Base-by-base conservation (phyloP, 257 asterid genomes). In the Jaltomata sinuosa region DNA sequence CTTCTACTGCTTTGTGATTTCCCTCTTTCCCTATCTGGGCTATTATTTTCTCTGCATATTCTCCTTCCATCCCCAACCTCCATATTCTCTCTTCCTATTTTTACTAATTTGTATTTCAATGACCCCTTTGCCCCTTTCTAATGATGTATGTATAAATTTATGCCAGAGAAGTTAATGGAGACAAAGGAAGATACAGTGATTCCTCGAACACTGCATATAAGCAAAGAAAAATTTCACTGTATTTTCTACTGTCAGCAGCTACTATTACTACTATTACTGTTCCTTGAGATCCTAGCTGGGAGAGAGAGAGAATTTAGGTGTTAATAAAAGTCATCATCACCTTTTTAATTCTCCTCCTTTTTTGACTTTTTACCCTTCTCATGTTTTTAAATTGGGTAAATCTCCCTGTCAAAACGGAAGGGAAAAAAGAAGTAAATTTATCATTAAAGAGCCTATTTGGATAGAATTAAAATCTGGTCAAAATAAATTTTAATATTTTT, bases 11-110 rank as follows among this genome's bases (percentile, higher is more conserved):
- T 84, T 87, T 14, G 82, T 38, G 76, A 84, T 59, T 8, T 81
- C 61, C 40, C 61, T 76, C 61, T 88, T 42, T 78, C 74, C 29
- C 71, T 87, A 36, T 74, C 94, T 11, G 93, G 91, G 22, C 89
- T 87, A 84, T 52, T 87, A 84, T 52, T 80, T 16, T 87, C 90
- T 87, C 89, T 89, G 82, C 87, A 57, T 32, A 50, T 55, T 50
- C 57, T 87, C 59, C 87, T 65, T 31, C 89, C 81, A 76, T 25
- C 87, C 36, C 90, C 86, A 83, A 68, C 81, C 85, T 84, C 89
- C 85, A 86, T 88, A 49, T 42, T 64, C 36, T 65, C 3, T 32
- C 55, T 22, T 11, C 36, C 49, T 83, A 14, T 69, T 22, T 36
- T 0, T 57, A 9, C 29, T 38, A 11, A 22, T 69, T 19, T 55